phyloP scores from a whole-genome alignment of 2,329 filamentous ascomycete genomes.

The Colletotrichum tanaceti region DNA sequence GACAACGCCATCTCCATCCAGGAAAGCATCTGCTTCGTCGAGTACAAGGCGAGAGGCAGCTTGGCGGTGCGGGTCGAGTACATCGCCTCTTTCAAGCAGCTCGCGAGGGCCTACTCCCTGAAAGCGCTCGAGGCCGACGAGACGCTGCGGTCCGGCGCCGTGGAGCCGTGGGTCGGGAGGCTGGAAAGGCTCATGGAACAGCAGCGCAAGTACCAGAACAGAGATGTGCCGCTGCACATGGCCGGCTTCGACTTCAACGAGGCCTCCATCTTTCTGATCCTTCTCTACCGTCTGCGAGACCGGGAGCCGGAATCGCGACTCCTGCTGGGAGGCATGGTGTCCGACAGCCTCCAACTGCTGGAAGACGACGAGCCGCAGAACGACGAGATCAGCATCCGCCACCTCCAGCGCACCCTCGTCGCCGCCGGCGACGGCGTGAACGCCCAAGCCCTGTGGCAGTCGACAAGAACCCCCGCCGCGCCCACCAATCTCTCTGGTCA shows the following conservation, averaged over 20 bases:
- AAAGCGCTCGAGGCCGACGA: conserved; percentile 36
- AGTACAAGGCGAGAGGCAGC: conserved; percentile 54
- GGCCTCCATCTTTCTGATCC: conserved; percentile 54
- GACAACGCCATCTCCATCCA: conserved; percentile 51
- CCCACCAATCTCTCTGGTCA: conserved; percentile 48
- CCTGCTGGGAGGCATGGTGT: conserved; percentile 50
- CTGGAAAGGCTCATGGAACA: conserved; percentile 52
- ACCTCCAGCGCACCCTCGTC: conserved; percentile 54
- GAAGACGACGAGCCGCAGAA: conserved; percentile 56
- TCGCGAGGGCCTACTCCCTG: conserved; percentile 51
- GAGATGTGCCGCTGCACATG: conserved; percentile 54
- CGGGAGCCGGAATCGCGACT: conserved; percentile 45
- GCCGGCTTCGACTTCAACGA: conserved; percentile 56
- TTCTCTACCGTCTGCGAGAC: conserved; percentile 52
- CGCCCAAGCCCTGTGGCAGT: conserved; percentile 52
- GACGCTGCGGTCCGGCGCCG: conserved; percentile 43
- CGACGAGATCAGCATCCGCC: conserved; percentile 56
- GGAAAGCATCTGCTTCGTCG: conserved; percentile 51
- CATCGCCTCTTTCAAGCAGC: conserved; percentile 54
- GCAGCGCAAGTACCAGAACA: conserved; percentile 53
- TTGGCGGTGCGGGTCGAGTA: conserved; percentile 54
- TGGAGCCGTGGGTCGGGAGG: conserved; percentile 49
- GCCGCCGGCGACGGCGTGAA: conserved; percentile 53
- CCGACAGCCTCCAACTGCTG: conserved; percentile 53
- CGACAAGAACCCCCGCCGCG: conserved; percentile 49